These are phyloP conservation scores for Talaromyces islandicus DNA, from an alignment of 2,329 filamentous ascomycete genomes.

Conservation along the genomic window DNA sequence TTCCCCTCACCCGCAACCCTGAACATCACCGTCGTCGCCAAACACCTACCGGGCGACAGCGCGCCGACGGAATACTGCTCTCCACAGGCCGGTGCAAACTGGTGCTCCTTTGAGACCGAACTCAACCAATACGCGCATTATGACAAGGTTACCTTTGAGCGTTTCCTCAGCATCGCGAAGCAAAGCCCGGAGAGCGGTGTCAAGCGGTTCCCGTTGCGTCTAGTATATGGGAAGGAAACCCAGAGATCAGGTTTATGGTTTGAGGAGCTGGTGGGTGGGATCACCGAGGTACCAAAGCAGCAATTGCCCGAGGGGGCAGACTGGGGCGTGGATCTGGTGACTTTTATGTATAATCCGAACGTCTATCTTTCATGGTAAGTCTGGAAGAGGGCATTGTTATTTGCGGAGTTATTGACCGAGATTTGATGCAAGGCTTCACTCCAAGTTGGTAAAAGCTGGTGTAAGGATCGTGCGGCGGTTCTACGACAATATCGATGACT, in stretches of 20 bases:
- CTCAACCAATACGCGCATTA: constrained; percentile 2
- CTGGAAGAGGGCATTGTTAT: not conserved
- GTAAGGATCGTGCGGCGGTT: constrained; percentile 4
- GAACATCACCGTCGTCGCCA: constrained; percentile 9
- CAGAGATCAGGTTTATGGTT: not conserved
- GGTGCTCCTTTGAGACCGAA: constrained; percentile 7
- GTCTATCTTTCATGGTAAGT: constrained; percentile 9
- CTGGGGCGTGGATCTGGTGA: constrained; percentile 7
- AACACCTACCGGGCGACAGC: constrained; percentile 10
- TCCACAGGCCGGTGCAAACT: constrained; percentile 9
- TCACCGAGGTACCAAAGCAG: constrained; percentile 4
- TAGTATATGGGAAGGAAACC: constrained; percentile 1
- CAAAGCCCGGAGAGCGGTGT: constrained; percentile 8
- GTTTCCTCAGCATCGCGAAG: constrained; percentile 5
- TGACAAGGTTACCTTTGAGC: constrained; percentile 9
- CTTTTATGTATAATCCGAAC: constrained; percentile 6
- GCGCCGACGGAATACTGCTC: constrained; percentile 9
- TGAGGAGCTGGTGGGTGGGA: constrained; percentile 6
- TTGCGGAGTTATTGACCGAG: not conserved
- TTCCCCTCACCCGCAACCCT: not conserved
- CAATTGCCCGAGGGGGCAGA: constrained; percentile 8
- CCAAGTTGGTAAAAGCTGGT: constrained; percentile 5
- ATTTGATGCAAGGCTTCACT: constrained; percentile 1
- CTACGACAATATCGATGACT: constrained; percentile 6
- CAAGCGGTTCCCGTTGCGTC: constrained; percentile 5